These are phyloP conservation scores for Clavulina sp. DNA, from an alignment of 768 basidiomycete genomes.

Conservation along the genomic window DNA sequence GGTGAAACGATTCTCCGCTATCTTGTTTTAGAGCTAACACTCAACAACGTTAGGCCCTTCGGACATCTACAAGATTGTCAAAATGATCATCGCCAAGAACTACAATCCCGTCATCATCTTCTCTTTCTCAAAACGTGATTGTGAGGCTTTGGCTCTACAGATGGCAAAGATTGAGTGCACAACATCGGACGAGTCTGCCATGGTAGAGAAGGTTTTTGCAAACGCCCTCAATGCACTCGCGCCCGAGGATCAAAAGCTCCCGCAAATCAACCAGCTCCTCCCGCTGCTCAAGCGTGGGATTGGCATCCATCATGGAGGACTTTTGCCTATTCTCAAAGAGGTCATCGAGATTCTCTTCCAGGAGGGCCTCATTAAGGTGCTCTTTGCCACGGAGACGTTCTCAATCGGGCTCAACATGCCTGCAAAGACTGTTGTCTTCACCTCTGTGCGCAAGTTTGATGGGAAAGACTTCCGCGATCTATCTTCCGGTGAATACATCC, in stretches of 20 bases:
- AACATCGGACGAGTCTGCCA: constrained; percentile 75
- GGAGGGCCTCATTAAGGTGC: constrained; percentile 91
- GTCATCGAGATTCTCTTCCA: constrained; percentile 99
- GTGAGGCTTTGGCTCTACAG: constrained; percentile 78
- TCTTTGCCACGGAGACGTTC: constrained; percentile 98
- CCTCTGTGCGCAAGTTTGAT: constrained; percentile 87
- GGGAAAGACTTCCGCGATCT: constrained; percentile 87
- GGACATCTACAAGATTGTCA: constrained; percentile 93
- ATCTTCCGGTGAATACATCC: constrained; percentile 93
- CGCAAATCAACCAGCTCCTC: constrained; percentile 83
- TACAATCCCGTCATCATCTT: constrained; percentile 98
- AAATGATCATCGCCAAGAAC: constrained; percentile 95
- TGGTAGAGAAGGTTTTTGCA: constrained; percentile 75
- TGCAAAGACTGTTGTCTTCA: constrained; percentile 98
- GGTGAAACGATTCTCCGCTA: constrained; percentile 26
- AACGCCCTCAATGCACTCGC: constrained; percentile 86
- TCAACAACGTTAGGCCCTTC: constrained; percentile 40
- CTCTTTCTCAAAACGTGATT: constrained; percentile 95
- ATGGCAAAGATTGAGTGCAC: constrained; percentile 97
- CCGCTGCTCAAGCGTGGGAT: constrained; percentile 89
- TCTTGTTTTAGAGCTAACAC: background rate
- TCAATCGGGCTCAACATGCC: constrained; percentile 99
- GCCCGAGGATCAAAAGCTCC: constrained; percentile 70
- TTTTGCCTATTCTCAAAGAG: constrained; percentile 93
- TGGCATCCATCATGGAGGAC: constrained; percentile 95